These are phyloP conservation scores for Symbiodinium natans DNA, from an alignment of 73 alveolate species.

Conservation along the genomic window DNA sequence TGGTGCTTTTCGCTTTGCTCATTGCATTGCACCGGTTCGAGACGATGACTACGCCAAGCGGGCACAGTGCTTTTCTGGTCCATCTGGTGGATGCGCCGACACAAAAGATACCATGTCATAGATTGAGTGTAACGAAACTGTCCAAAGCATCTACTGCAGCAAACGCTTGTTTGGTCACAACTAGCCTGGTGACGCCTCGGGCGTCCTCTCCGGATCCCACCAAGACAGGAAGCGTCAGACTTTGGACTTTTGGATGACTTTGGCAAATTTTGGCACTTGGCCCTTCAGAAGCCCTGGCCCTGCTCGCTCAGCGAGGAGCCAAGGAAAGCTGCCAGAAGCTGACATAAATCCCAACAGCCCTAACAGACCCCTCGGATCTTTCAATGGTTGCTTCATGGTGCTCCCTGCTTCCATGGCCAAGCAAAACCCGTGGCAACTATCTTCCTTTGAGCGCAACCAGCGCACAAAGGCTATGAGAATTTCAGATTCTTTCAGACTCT, in stretches of 20 bases:
- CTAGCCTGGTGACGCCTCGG: neutral
- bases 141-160: too few species aligned
- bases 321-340: neutral
- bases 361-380: too few species aligned
- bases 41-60: too few species aligned
- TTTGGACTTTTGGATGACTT: neutral
- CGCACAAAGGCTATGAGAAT: neutral
- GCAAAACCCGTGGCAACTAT: neutral
- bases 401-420: neutral
- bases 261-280: neutral
- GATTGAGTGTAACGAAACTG: too few species aligned
- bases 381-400: too few species aligned
- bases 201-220: neutral
- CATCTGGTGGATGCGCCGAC: too few species aligned
- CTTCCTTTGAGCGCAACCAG: neutral
- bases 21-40: too few species aligned
- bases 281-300: neutral
- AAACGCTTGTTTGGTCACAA: neutral
- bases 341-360: neutral
- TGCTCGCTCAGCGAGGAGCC: neutral
- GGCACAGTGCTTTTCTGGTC: too few species aligned
- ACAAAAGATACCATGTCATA: too few species aligned
- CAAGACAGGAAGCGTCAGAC: neutral
- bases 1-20: too few species aligned
- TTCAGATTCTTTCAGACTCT: conserved; percentile 12